A percentile compares a stretch with the other conserved stretches of the same genome.
Conservation (phyloP, 495 filamentous ascomycete genomes). For the Viridothelium virens region DNA sequence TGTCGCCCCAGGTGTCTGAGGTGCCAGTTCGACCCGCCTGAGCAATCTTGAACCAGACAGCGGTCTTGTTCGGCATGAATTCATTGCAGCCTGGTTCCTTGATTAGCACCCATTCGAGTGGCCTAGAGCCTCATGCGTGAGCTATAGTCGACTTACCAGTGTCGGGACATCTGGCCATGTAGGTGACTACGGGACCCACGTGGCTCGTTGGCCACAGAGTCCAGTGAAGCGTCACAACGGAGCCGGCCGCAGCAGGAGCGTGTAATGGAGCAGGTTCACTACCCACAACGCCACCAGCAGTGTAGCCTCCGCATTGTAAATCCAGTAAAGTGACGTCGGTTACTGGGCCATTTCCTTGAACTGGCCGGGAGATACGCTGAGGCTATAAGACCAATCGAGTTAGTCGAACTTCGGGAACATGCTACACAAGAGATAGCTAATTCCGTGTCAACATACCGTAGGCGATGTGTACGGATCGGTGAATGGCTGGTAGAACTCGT, state of each 20-base stretch:
- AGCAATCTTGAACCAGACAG: conserved; percentile 40
- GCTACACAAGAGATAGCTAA: background rate
- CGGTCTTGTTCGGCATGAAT: background rate
- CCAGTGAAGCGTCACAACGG: conserved; percentile 17
- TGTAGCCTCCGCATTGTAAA: conserved; percentile 36
- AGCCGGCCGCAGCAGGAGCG: conserved; percentile 18
- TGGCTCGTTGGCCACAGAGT: conserved; percentile 24
- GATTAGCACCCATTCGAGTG: background rate
- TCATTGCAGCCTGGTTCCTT: conserved; percentile 1
- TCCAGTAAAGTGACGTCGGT: conserved; percentile 41
- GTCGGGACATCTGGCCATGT: conserved; percentile 25
- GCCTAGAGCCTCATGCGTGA: background rate
- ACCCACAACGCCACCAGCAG: conserved; percentile 31
- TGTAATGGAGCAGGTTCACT: conserved; percentile 21
- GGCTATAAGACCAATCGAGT: conserved; percentile 21
- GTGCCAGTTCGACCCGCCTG: conserved; percentile 22
- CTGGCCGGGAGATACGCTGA: conserved; percentile 40
- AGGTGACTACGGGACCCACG: conserved; percentile 22
- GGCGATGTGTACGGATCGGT: conserved; percentile 43
- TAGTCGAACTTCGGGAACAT: background rate
- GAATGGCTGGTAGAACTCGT: conserved; percentile 38
- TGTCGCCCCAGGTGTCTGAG: conserved; percentile 33
- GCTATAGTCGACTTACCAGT: conserved; percentile 12
- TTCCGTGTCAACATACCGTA: conserved; percentile 9
- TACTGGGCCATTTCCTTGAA: conserved; percentile 46